Evolutionary conservation across 192 early-diverging fungal species (phyloP).

Genomic region (Neocallimastix lanati): DNA sequence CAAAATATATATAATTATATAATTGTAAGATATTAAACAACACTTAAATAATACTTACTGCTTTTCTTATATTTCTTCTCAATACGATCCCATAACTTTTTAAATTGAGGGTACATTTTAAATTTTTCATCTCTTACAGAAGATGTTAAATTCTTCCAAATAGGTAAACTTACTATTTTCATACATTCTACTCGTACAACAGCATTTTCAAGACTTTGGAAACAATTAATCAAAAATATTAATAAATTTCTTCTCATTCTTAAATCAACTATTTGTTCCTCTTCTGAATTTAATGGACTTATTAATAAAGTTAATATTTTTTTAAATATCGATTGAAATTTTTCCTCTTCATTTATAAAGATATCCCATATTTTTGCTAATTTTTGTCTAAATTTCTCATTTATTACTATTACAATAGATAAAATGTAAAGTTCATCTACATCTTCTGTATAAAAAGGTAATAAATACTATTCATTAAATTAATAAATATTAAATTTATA

Average conservation of each 20-base stretch:
- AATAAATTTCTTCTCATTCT: slow-evolving; percentile 30
- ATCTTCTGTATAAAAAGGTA: slow-evolving; percentile 7
- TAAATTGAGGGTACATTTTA: slow-evolving; percentile 28
- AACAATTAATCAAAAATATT: slow-evolving; percentile 65
- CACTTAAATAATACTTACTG: neutral
- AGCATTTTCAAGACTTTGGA: slow-evolving; percentile 62
- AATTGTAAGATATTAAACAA: too few relatives aligned
- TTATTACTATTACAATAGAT: slow-evolving; percentile 68
- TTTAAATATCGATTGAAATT: slow-evolving; percentile 38
- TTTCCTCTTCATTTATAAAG: slow-evolving; percentile 10
- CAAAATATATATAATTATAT: too few relatives aligned
- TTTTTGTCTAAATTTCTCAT: slow-evolving; percentile 73
- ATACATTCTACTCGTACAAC: slow-evolving; percentile 60
- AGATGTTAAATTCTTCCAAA: slow-evolving; percentile 52
- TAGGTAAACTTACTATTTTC: slow-evolving; percentile 47
- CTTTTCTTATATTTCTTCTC: slow-evolving; percentile 3
- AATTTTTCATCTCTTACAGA: slow-evolving; percentile 40
- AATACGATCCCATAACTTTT: slow-evolving; percentile 45
- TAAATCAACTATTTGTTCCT: slow-evolving; percentile 4
- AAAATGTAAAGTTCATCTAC: slow-evolving; percentile 34
- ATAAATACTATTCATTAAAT: neutral
- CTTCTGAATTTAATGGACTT: slow-evolving; percentile 4
- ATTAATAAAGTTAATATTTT: slow-evolving; percentile 25
- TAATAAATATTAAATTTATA: neutral
- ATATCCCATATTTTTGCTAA: slow-evolving; percentile 14